Conservation (phyloP, 768 basidiomycete species). For the Lentinus brumalis region DNA sequence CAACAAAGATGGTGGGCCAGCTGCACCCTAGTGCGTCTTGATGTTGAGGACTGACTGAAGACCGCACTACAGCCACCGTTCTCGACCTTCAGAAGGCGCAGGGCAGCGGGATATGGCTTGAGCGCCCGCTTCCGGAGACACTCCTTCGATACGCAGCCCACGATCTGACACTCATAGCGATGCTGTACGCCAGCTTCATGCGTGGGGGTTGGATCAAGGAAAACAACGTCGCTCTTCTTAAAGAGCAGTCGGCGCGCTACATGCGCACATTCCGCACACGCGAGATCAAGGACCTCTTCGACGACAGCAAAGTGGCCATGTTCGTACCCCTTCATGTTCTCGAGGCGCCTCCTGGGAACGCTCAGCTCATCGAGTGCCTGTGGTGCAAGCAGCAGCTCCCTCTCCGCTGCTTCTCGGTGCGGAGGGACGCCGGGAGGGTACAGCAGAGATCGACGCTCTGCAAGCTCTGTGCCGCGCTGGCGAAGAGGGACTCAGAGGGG, state of each 20-base stretch:
- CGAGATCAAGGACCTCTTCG: background rate
- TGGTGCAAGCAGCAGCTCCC: too few relatives aligned
- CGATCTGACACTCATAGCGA: background rate
- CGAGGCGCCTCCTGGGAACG: too few relatives aligned
- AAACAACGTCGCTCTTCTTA: background rate
- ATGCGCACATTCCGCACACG: background rate
- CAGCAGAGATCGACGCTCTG: too few relatives aligned
- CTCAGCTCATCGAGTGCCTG: too few relatives aligned
- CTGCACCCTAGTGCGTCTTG: background rate
- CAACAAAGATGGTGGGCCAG: conserved; percentile 10
- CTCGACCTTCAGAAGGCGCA: background rate
- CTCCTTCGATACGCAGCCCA: background rate
- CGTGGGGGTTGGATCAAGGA: background rate
- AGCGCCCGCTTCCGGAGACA: background rate
- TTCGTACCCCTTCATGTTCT: too few relatives aligned
- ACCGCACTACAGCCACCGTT: too few relatives aligned
- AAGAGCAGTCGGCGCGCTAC: background rate
- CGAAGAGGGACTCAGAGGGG: too few relatives aligned
- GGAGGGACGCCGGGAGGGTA: too few relatives aligned
- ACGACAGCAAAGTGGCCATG: too few relatives aligned
- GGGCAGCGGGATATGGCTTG: background rate
- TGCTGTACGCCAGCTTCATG: background rate
- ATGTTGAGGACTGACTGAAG: background rate
- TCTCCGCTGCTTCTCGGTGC: too few relatives aligned
- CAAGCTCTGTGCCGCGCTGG: too few relatives aligned